Conservation (phyloP, 768 basidiomycete genomes). For the Dioszegia aurantiaca region DNA sequence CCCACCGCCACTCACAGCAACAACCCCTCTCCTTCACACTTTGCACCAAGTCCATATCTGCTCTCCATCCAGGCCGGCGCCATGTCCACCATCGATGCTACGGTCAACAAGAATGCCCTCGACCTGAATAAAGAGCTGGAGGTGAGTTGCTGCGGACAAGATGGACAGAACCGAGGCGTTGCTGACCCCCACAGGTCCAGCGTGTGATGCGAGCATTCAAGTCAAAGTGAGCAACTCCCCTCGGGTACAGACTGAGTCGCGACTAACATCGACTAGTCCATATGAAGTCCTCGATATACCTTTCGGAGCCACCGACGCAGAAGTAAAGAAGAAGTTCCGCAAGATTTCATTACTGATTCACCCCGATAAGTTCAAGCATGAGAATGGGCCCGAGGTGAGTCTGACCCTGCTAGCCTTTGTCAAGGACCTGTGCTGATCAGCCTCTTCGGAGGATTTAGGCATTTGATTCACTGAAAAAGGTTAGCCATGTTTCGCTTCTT, state of each 20-base stretch:
- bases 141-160: constrained; percentile 26
- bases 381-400: constrained; percentile 49
- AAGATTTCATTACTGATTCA: constrained; percentile 69
- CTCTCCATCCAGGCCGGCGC: neutral
- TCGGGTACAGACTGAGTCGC: neutral
- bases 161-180: neutral
- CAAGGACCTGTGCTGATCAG: constrained; percentile 5
- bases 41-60: neutral
- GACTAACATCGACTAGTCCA: constrained; percentile 60
- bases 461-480: constrained; percentile 53
- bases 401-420: neutral
- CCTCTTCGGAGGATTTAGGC: constrained; percentile 32
- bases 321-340: constrained; percentile 74
- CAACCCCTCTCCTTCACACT: neutral
- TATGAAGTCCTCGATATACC: constrained; percentile 89
- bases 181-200: constrained; percentile 56
- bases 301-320: constrained; percentile 61
- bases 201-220: constrained; percentile 93
- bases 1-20: no score
- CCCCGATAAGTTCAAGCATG: constrained; percentile 92
- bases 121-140: constrained; percentile 40
- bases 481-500: constrained; percentile 23
- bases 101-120: constrained; percentile 32
- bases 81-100: constrained; percentile 33
- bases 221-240: constrained; percentile 70